Percentiles rank a stretch among this genome's conserved stretches.
phyloP scores from a whole-genome alignment of 768 basidiomycete genomes.

The Auricularia auricula-judae region DNA sequence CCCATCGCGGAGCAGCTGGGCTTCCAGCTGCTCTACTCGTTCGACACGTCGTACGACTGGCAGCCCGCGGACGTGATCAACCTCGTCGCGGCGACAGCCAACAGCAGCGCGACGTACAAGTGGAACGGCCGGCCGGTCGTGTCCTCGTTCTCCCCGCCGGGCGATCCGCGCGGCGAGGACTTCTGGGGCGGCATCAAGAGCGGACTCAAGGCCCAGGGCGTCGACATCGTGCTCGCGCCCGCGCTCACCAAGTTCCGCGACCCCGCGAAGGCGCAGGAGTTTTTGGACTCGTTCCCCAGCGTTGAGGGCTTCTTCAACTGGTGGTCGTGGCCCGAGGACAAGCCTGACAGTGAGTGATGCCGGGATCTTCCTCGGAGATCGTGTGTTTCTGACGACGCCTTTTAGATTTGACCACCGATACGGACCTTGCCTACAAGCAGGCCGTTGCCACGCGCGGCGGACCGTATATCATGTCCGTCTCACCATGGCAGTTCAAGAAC shows the following conservation, averaged over 20 bases:
- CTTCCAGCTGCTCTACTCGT: not conserved
- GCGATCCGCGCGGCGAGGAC: not conserved
- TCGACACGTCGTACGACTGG: conserved; percentile 1
- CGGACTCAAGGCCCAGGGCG: not conserved
- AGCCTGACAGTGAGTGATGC: not conserved
- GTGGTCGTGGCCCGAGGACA: not conserved
- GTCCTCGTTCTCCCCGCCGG: not conserved
- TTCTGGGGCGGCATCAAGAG: not conserved
- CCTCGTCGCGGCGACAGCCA: not conserved
- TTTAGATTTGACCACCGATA: conserved; percentile 3
- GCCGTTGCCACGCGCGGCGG: not conserved
- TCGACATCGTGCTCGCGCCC: not conserved
- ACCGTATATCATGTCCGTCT: conserved; percentile 7
- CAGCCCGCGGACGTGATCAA: not conserved
- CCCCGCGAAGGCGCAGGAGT: not conserved
- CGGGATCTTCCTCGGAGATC: not conserved
- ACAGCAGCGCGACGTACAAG: not conserved
- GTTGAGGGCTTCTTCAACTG: conserved; percentile 7
- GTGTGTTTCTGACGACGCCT: not conserved
- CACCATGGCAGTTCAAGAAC: conserved; percentile 8
- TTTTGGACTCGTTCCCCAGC: not conserved
- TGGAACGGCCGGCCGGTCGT: not conserved
- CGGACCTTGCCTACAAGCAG: conserved; percentile 2
- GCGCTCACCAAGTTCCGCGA: conserved; percentile 1
- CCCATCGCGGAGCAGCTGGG: not conserved